A percentile compares a stretch with the other conserved stretches of the same genome.
phyloP scores from a whole-genome alignment of 1,284 basidiomycete genomes.

The Bjerkandera adusta region DNA sequence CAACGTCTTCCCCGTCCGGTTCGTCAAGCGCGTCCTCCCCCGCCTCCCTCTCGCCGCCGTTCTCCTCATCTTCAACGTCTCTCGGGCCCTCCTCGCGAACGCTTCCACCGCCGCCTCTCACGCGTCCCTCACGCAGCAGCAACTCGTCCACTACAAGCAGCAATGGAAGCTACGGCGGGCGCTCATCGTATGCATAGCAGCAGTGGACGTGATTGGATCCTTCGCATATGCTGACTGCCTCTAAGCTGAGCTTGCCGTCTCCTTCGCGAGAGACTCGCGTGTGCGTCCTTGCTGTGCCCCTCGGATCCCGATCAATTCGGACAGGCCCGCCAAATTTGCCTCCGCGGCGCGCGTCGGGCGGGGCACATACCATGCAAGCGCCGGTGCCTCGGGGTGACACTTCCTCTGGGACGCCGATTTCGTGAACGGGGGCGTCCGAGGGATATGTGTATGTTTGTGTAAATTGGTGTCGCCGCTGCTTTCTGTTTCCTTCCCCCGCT shows the following conservation, averaged over 20 bases:
- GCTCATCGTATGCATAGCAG: background rate
- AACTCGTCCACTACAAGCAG: background rate
- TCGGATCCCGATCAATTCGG: no score
- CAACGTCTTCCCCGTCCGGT: background rate
- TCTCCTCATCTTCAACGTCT: background rate
- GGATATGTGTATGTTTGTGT: no score
- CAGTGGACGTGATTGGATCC: background rate
- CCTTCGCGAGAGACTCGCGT: no score
- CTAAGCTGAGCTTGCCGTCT: background rate
- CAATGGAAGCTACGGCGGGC: background rate
- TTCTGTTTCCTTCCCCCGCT: no score
- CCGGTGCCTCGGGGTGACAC: no score
- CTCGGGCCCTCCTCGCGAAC: background rate
- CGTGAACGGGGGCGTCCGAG: no score
- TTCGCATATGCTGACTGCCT: background rate
- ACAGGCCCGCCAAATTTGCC: no score
- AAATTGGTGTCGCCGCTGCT: no score
- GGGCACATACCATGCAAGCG: no score
- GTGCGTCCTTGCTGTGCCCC: no score
- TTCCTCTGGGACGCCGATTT: no score
- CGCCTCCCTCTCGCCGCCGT: background rate
- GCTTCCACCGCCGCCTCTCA: background rate
- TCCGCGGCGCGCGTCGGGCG: no score
- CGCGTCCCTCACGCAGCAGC: background rate
- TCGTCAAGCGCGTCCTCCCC: background rate